Base-by-base conservation (phyloP, 768 basidiomycete species). In the Lactarius sp. region DNA sequence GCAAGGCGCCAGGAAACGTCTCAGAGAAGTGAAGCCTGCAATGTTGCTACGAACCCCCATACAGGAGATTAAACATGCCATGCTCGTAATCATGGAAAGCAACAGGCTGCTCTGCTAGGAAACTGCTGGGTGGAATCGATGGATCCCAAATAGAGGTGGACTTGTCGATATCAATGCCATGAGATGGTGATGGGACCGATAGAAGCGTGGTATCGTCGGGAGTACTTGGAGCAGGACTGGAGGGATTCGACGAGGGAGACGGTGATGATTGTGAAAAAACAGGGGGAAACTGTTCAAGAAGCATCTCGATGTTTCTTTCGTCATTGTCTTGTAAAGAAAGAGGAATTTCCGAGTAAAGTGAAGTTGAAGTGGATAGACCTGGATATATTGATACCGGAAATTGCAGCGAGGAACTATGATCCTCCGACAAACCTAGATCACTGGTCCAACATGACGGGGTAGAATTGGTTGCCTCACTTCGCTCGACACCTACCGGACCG, bases 61-160 rank as follows among this genome's bases (percentile, higher is more conserved):
- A 39, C 12, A 39, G 18, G 2, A 59, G 18, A 46, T 52, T 7
- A 39, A 46, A 59, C 39, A 55, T 22, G 14, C 27, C 14, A 16
- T 47, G 5, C 14, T 36, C 13, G 5, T 59, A 31, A 2, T 50
- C 46, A 8, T 31, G 20, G 39, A 60, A 64, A 10, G 44, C 3
- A 27, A 27, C 27, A 27, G 27, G 27, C 27, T 27, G n/a, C 16
- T 46, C 13, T 8, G 63, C 18, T 6, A 64, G 46, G 37, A 54
- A n/a, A 10, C 2, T 10, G 33, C 63, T 60, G 3, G 58, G 63
- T 27, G 63, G 58, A 1, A 20, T 34, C 0, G 58, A 64, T 36
- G 58, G 2, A 22, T 60, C 63, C 20, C 22, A 49, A 27, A 49
- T 4, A 27, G 20, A 49, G 1, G 8, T 18, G 16, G 39, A 47